Evolutionary conservation across 73 alveolate genomes (phyloP), one percentile per base, ranked within the genome.

Genomic region (Loxodes magnus): DNA sequence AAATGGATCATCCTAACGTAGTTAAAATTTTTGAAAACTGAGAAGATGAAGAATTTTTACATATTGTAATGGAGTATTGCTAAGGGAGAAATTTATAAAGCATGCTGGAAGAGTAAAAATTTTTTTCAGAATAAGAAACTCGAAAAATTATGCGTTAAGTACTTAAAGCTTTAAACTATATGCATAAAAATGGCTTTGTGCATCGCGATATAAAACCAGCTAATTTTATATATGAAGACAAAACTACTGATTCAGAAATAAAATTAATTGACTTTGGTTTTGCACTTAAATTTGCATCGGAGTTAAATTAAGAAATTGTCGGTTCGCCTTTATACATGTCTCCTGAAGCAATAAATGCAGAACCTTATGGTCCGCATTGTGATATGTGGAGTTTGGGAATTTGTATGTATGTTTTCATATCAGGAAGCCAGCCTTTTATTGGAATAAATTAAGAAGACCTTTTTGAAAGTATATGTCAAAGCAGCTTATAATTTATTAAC

Each of bases 261-360:
- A n/a, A n/a, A n/a, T n/a, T n/a, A n/a, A n/a, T n/a, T n/a, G n/a
- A n/a, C n/a, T n/a, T n/a, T n/a, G n/a, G n/a, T n/a, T n/a, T n/a
- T n/a, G n/a, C n/a, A n/a, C n/a, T n/a, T n/a, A n/a, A n/a, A n/a
- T n/a, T n/a, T n/a, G n/a, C n/a, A n/a, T n/a, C n/a, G n/a, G n/a
- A n/a, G n/a, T 7, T 38, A 5, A n/a, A n/a, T n/a, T n/a, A n/a
- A n/a, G n/a, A n/a, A n/a, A n/a, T n/a, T n/a, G n/a, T n/a, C n/a
- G 98, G 98, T 2, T 86, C 98, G n/a, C 98, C 98, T 0, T 86
- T 86, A 59, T 90, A 90, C 50, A 86, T 90, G 16, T 84, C 95
- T 26, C 96, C 96, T 10, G 59, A 46, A 46, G 26, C 27, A 10
- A 19, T 46, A 7, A 46, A 46, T 2, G 20, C 43, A 20, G 43